These are phyloP conservation scores for Hylodesmum podocarpum DNA, from an alignment of 306 rosid genomes.

Conservation along the genomic window DNA sequence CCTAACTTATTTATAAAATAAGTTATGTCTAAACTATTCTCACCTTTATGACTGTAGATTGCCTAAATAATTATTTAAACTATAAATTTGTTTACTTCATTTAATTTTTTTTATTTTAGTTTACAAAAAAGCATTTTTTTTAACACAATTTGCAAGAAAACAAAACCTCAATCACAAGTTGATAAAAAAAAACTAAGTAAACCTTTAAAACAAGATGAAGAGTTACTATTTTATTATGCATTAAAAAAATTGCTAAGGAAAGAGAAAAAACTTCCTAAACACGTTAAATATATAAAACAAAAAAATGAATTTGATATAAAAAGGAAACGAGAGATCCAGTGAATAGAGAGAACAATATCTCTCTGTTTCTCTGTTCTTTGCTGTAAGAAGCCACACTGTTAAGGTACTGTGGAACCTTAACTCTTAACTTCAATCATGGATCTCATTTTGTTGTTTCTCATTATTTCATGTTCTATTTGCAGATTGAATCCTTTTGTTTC, in stretches of 20 bases:
- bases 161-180: too few species aligned
- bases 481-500: slow-evolving; percentile 34
- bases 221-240: not conserved
- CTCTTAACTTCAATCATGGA: slow-evolving; percentile 16
- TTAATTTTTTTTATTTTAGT: not conserved
- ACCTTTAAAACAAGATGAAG: not conserved
- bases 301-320: not conserved
- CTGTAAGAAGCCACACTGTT: slow-evolving; percentile 9
- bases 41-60: too few species aligned
- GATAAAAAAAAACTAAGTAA: not conserved
- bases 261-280: not conserved
- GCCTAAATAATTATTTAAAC: too few species aligned
- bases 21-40: too few species aligned
- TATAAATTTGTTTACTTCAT: not conserved
- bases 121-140: not conserved
- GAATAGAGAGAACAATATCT: slow-evolving; percentile 35
- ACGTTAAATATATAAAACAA: not conserved
- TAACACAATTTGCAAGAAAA: not conserved
- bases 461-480: slow-evolving; percentile 27
- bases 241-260: not conserved
- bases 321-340: slow-evolving; percentile 10
- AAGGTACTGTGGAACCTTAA: not conserved
- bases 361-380: slow-evolving; percentile 16
- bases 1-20: too few species aligned
- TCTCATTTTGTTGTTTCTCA: slow-evolving; percentile 40